Evolutionary conservation across 345 rosid genomes (phyloP), one percentile per base, ranked within the genome.

Genomic region (Salix viminalis): DNA sequence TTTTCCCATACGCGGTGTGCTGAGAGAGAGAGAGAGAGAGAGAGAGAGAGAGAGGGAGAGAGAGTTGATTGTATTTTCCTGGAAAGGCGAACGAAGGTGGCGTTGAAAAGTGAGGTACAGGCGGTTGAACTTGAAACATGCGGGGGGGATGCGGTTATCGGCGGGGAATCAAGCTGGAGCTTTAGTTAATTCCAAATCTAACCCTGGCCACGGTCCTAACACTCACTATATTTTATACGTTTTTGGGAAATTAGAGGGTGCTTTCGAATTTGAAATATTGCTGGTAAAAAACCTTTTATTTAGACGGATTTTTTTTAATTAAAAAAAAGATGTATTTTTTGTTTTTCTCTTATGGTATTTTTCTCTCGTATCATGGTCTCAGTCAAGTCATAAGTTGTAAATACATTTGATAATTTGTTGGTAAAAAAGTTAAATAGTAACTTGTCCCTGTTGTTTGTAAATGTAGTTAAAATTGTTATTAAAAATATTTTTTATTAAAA

Each of bases 111-210:
- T 58, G 30, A 67, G 44, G 21, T 24, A 60, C 28, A 79, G 70
- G 65, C 70, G 66, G 80, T 70, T 80, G 70, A 32, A 32, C 34
- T 32, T 32, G 34, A 39, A 39, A 23, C 78, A 41, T 32, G 75
- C 52, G 72, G 79, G 75, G 79, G 75, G 69, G 52, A 68, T 79
- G 48, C 76, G 72, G 77, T 75, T 74, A 75, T 69, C 78, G 77
- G 85, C 82, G 84, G 75, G 30, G 50, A 65, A 70, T 46, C 79
- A 16, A 68, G 76, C 71, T 62, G 80, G 24, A 8, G 34, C 14
- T 34, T 39, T n/a, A n/a, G 16, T 61, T 61, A 60, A 15, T 81
- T 39, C 74, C 62, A 71, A 75, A 44, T 61, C 36, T 77, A 46
- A 41, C 79, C 81, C 64, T 50, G 10, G 26, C 12, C 62, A n/a